These are phyloP conservation scores for Solanum virginianum DNA, from an alignment of 257 asterid species.

Conservation along the genomic window DNA sequence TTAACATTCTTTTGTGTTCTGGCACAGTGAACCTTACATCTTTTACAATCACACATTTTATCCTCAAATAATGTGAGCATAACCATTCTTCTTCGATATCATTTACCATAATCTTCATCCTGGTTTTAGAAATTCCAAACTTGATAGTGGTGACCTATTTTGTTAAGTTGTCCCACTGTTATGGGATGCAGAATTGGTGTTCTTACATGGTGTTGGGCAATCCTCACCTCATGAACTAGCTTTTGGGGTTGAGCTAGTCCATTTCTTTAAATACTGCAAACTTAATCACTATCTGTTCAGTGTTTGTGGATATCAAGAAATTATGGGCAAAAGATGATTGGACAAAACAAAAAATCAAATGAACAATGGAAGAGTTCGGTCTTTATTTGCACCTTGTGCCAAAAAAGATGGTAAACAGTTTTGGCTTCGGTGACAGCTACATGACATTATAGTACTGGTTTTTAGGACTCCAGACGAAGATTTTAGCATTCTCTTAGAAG, in stretches of 20 bases:
- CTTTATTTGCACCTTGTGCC: not conserved
- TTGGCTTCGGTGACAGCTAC: not conserved
- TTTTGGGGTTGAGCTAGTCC: not conserved
- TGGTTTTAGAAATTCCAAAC: not conserved
- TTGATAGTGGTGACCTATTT: not conserved
- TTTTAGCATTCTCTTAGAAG: conserved; percentile 83
- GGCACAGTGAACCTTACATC: not conserved
- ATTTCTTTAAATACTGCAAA: not conserved
- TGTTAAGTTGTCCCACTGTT: not conserved
- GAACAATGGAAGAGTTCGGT: not conserved
- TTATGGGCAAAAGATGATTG: not conserved
- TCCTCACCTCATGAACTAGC: not conserved
- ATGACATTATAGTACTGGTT: not conserved
- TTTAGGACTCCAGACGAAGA: conserved; percentile 97
- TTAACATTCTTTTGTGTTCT: not conserved
- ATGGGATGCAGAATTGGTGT: not conserved
- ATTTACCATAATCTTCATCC: not conserved
- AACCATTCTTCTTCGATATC: not conserved
- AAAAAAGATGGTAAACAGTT: not conserved
- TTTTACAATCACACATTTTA: not conserved
- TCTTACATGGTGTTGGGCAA: not conserved
- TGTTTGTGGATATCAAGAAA: not conserved
- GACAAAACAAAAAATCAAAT: not conserved
- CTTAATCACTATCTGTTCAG: not conserved
- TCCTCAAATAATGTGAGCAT: not conserved